Evolutionary conservation across 2,329 filamentous ascomycete species (phyloP).

Genomic region (Botryotinia narcissicola): DNA sequence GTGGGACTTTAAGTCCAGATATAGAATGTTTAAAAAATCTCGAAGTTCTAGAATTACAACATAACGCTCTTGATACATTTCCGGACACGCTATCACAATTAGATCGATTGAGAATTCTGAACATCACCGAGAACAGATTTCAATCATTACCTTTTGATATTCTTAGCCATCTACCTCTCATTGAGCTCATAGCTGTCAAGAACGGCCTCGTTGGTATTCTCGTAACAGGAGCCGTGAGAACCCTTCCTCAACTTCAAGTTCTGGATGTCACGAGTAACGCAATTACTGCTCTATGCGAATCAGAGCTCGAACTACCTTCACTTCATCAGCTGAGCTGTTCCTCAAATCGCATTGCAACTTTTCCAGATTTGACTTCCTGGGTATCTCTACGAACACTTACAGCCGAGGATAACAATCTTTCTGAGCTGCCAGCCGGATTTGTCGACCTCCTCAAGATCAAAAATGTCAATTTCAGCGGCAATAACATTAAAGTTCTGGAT

Average conservation of each 20-base stretch:
- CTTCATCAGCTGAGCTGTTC: conserved; percentile 74
- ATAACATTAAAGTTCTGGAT: conserved; percentile 75
- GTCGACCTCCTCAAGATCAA: conserved; percentile 64
- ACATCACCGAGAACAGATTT: conserved; percentile 77
- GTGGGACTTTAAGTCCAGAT: conserved; percentile 63
- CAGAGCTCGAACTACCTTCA: conserved; percentile 53
- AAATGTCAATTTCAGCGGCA: conserved; percentile 79
- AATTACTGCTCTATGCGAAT: conserved; percentile 45
- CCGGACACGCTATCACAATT: conserved; percentile 67
- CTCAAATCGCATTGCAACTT: conserved; percentile 69
- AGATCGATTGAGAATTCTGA: conserved; percentile 68
- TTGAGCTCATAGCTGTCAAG: conserved; percentile 70
- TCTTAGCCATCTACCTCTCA: conserved; percentile 65
- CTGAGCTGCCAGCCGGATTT: conserved; percentile 74
- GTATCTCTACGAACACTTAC: conserved; percentile 67
- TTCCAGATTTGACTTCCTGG: conserved; percentile 78
- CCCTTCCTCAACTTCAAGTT: conserved; percentile 64
- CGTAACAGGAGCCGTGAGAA: conserved; percentile 59
- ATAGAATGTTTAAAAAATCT: conserved; percentile 65
- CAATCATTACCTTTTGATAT: conserved; percentile 67
- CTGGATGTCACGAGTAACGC: conserved; percentile 79
- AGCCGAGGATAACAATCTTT: conserved; percentile 79
- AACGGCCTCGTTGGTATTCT: conserved; percentile 75
- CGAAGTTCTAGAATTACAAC: conserved; percentile 77
- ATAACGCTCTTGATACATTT: conserved; percentile 72